Conservation (phyloP, 2,329 filamentous ascomycete species). For the Neospermospora avenae region DNA sequence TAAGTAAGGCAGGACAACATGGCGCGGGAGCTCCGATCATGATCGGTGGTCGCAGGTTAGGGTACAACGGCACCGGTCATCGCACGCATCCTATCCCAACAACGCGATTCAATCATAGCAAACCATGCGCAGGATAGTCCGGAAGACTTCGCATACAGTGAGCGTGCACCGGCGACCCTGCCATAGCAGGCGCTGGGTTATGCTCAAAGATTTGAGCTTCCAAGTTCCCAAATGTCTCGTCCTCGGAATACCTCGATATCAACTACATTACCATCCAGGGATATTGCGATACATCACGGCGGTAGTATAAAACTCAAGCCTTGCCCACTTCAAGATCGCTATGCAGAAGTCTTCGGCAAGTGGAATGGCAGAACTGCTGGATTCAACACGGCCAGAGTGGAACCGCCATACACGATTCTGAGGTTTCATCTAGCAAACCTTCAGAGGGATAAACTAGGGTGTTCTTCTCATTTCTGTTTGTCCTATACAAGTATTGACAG, state of each 20-base stretch:
- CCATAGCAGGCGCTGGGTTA: background rate
- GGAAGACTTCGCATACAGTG: background rate
- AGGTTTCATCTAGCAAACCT: background rate
- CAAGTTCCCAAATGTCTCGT: background rate
- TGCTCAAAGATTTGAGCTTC: background rate
- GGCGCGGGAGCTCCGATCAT: background rate
- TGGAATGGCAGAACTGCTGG: background rate
- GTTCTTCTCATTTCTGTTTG: background rate
- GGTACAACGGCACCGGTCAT: too few species aligned
- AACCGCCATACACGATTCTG: background rate
- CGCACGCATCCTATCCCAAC: background rate
- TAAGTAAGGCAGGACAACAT: background rate
- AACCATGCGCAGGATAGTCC: background rate
- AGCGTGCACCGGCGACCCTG: too few species aligned
- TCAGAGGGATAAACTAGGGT: background rate
- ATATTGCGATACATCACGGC: background rate
- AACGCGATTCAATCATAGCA: background rate
- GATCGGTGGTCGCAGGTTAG: background rate
- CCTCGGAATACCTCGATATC: background rate
- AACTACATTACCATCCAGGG: background rate
- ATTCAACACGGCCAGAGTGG: background rate
- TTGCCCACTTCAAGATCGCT: background rate
- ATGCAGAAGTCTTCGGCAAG: background rate
- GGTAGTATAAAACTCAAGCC: background rate
- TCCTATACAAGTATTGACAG: background rate